These are phyloP conservation scores for Penicillium sp. DNA, from an alignment of 2,329 filamentous ascomycete species.

Conservation along the genomic window DNA sequence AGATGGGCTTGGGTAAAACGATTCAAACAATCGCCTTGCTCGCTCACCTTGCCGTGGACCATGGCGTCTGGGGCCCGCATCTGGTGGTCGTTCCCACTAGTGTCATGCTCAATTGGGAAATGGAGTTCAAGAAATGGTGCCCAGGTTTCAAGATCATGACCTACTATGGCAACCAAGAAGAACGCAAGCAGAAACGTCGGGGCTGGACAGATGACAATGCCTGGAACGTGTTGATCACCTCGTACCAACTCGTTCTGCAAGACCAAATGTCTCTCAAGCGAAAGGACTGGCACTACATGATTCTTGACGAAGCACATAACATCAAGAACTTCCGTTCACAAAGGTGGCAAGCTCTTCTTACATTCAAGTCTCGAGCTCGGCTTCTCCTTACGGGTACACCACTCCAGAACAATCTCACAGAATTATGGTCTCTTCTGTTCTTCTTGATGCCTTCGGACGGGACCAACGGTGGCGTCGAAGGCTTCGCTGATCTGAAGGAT, in stretches of 20 bases:
- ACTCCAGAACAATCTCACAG: constrained; percentile 92
- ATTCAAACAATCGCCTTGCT: constrained; percentile 95
- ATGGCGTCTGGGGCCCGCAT: constrained; percentile 93
- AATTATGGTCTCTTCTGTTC: constrained; percentile 94
- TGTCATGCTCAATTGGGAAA: constrained; percentile 99
- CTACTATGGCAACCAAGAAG: constrained; percentile 92
- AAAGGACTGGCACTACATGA: constrained; percentile 94
- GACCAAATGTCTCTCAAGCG: constrained; percentile 93
- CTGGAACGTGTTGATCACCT: constrained; percentile 98
- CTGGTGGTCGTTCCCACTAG: constrained; percentile 95
- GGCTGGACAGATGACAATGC: constrained; percentile 92
- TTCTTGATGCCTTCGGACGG: constrained; percentile 87
- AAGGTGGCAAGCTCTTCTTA: constrained; percentile 91
- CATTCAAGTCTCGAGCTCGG: constrained; percentile 85
- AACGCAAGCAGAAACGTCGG: constrained; percentile 83
- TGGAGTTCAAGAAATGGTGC: constrained; percentile 99
- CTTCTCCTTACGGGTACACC: constrained; percentile 91
- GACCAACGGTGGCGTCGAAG: constrained; percentile 73
- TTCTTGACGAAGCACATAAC: constrained; percentile 97
- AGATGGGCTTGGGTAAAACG: constrained; percentile 98
- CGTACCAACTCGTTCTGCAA: constrained; percentile 92
- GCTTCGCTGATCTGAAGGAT: constrained; percentile 91
- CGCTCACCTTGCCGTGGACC: constrained; percentile 85
- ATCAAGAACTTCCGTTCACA: constrained; percentile 99
- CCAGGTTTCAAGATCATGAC: constrained; percentile 97